These are phyloP conservation scores for Tylopilus balloui DNA, from an alignment of 768 basidiomycete genomes.

Conservation along the genomic window DNA sequence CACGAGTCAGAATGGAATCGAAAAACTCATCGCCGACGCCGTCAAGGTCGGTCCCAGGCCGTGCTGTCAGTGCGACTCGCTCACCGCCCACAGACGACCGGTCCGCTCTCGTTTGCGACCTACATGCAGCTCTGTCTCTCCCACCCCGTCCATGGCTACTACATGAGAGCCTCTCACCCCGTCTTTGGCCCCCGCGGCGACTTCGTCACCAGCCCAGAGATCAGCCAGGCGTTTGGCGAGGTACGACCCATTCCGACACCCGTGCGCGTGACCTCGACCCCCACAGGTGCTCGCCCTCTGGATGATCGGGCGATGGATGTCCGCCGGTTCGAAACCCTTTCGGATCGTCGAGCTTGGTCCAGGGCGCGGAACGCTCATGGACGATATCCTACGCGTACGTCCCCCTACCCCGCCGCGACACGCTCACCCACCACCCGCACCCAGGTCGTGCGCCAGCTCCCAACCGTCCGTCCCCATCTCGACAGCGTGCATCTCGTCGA, in stretches of 20 bases:
- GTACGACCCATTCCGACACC: conserved; percentile 41
- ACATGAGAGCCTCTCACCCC: conserved; percentile 66
- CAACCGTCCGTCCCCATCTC: conserved; percentile 31
- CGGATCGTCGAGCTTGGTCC: conserved; percentile 91
- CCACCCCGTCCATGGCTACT: conserved; percentile 91
- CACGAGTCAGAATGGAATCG: conserved; percentile 33
- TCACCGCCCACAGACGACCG: conserved; percentile 57
- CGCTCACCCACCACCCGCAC: not conserved
- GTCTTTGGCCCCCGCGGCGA: conserved; percentile 88
- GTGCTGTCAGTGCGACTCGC: not conserved
- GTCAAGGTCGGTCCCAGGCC: conserved; percentile 51
- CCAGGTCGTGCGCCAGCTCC: conserved; percentile 52
- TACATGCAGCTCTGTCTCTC: conserved; percentile 92
- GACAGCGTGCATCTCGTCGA: conserved; percentile 74
- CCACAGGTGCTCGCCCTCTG: conserved; percentile 81
- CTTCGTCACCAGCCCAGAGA: conserved; percentile 96
- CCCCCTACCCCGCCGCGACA: not conserved
- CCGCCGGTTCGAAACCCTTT: conserved; percentile 47
- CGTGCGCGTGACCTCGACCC: conserved; percentile 6
- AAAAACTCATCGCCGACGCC: conserved; percentile 64
- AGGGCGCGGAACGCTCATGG: conserved; percentile 88
- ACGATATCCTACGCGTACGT: conserved; percentile 77
- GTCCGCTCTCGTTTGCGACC: conserved; percentile 80
- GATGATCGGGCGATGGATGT: conserved; percentile 73
- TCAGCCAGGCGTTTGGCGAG: conserved; percentile 95